A percentile compares a stretch with the other conserved stretches of the same genome.
Evolutionary conservation across 805 yeast species (phyloP).

Genomic region (Vanderwaltozyma polyspora): DNA sequence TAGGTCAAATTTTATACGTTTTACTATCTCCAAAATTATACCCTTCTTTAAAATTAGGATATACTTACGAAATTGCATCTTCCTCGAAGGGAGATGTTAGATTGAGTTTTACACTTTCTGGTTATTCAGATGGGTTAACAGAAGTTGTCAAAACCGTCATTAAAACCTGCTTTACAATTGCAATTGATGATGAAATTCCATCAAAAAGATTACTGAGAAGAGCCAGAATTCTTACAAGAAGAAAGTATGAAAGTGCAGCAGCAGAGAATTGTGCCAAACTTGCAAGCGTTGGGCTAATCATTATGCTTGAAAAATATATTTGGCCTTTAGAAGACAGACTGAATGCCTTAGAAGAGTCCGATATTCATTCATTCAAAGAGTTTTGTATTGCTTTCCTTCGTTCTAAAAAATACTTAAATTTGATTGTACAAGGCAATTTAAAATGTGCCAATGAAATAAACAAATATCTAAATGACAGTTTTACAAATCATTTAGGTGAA

Average conservation of each 20-base stretch:
- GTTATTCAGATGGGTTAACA: constrained; percentile 34
- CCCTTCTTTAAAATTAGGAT: constrained; percentile 44
- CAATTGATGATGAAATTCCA: constrained; percentile 6
- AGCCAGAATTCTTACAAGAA: constrained; percentile 38
- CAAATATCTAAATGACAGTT: constrained; percentile 13
- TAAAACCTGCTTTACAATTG: constrained; percentile 21
- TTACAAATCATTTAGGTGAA: constrained; percentile 21
- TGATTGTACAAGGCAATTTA: constrained; percentile 44
- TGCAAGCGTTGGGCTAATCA: constrained; percentile 39
- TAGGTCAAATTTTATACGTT: constrained; percentile 37
- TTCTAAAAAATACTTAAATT: constrained; percentile 22
- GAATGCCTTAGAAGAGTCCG: constrained; percentile 43
- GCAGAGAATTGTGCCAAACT: constrained; percentile 36
- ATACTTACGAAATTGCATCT: constrained; percentile 45
- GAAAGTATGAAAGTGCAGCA: constrained; percentile 35
- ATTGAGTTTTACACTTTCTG: constrained; percentile 41
- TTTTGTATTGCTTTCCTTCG: constrained; percentile 21
- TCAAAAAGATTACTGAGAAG: constrained; percentile 32
- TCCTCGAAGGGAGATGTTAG: constrained; percentile 45
- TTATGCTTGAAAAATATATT: constrained; percentile 44
- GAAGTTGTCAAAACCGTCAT: constrained; percentile 28
- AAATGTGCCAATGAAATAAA: constrained; percentile 17
- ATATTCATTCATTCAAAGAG: constrained; percentile 25
- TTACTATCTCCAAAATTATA: constrained; percentile 35
- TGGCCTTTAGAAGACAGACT: constrained; percentile 46